Base-by-base conservation (phyloP, 208 protist species). In the Leishmania amazonensis region DNA sequence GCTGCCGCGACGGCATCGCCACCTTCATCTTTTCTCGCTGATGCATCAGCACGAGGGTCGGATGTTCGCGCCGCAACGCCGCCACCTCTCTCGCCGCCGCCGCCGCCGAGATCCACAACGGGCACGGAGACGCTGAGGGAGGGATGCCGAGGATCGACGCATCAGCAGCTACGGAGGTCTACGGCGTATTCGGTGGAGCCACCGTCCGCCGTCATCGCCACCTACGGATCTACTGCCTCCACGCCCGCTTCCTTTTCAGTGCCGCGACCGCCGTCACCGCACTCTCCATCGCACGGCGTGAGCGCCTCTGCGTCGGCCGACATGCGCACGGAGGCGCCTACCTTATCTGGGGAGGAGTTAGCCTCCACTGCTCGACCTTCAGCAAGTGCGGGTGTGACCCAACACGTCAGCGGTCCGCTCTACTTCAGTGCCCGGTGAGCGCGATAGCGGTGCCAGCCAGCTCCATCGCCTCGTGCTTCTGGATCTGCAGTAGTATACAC, bases 351-450 rank as follows among this genome's bases (percentile, higher is more conserved):
- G 8, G 51, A 76, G 21, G 35, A 40, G 8, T 0, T n/a, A 1
- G 24, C 35, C 15, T 60, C 17, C 3, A 40, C 51, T 47, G 42
- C 21, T 3, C 11, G 24, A 51, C 40, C 70, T 35, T 15, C 70
- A n/a, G 70, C 40, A 51, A 47, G 7, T 75, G 6, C 45, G 0
- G 13, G 15, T 5, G 51, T 24, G 8, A 17, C 73, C 21, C 15
- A 21, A 2, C 75, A 58, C 53, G 75, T 67, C 38, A 78, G 57
- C 40, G 57, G 57, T 17, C 57, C 75, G 38, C 40, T 67, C 38
- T 78, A 68, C 75, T 78, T 31, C 57, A 51, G 7, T 1, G 75
- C 75, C 31, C 73, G 73, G 53, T 64, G 31, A 62, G 53, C 73
- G 31, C 73, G 11, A 47, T 62, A 76, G 51, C 73, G 15, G 71